Conservation (phyloP, 2,329 filamentous ascomycete genomes). For the Aureobasidium lini region DNA sequence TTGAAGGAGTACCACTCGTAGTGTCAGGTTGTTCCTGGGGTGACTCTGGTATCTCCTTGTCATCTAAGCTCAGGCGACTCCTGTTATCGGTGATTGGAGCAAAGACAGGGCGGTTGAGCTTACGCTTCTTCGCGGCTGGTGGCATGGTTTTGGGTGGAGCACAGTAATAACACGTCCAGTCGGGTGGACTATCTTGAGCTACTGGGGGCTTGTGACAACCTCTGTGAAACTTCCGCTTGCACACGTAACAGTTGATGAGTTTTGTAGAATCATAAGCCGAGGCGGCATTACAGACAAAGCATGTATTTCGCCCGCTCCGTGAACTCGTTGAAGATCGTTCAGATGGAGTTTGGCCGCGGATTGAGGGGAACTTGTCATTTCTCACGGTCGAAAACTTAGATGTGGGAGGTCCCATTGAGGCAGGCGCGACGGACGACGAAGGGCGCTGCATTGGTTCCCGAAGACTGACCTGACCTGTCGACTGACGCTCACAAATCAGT, state of each 20-base stretch:
- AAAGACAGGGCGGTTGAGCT: not conserved
- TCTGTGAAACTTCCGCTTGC: constrained; percentile 29
- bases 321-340: constrained; percentile 16
- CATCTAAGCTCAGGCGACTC: not conserved
- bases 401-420: not conserved
- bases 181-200: not conserved
- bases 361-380: constrained; percentile 14
- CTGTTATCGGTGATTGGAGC: not conserved
- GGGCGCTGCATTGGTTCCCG: not conserved
- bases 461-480: not conserved
- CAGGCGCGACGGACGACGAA: not conserved
- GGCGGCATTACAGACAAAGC: constrained; percentile 26
- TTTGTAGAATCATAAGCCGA: constrained; percentile 22
- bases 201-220: constrained; percentile 26
- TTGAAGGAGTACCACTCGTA: not conserved
- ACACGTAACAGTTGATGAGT: constrained; percentile 28
- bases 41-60: not conserved
- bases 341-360: constrained; percentile 19
- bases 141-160: not conserved
- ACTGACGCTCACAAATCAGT: not conserved
- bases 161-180: constrained; percentile 3
- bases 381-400: not conserved
- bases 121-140: not conserved
- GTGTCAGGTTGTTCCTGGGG: not conserved
- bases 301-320: constrained; percentile 17